A percentile compares a stretch with the other conserved stretches of the same genome.
phyloP scores from a whole-genome alignment of 306 rosid species.

The Cucumis melo region DNA sequence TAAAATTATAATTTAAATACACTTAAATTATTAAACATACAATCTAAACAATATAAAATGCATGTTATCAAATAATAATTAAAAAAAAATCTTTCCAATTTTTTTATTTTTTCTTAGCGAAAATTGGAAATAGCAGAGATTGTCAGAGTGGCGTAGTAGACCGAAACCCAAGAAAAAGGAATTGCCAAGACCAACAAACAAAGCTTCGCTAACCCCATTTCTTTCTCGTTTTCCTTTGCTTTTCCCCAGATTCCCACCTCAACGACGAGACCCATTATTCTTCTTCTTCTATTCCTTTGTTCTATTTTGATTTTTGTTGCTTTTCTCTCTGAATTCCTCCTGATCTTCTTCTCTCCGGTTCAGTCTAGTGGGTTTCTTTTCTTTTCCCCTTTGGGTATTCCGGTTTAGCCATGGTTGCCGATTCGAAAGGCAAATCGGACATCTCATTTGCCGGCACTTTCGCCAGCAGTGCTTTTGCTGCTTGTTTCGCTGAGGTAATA shows the following conservation, averaged over 20 bases:
- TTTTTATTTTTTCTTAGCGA: no score
- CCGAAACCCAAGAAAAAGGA: not conserved
- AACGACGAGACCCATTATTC: not conserved
- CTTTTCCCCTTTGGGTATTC: not conserved
- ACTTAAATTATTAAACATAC: no score
- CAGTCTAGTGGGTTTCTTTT: not conserved
- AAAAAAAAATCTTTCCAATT: no score
- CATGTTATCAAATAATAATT: no score
- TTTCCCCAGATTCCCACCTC: conserved; percentile 13
- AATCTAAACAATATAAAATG: no score
- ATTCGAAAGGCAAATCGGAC: conserved; percentile 34
- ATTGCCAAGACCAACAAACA: not conserved
- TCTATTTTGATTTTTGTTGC: no score
- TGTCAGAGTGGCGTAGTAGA: not conserved
- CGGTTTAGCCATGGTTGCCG: conserved; percentile 35
- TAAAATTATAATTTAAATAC: no score
- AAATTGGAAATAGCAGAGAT: not conserved
- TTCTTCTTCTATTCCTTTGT: not conserved
- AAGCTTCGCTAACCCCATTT: not conserved
- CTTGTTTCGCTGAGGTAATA: conserved; percentile 54
- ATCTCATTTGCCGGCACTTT: conserved; percentile 50
- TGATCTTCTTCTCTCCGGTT: not conserved
- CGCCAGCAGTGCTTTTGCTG: conserved; percentile 56
- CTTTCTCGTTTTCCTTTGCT: conserved; percentile 4
- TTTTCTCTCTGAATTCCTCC: not conserved